phyloP scores from a whole-genome alignment of 2,329 filamentous ascomycete genomes.

The Colletotrichum sp. region DNA sequence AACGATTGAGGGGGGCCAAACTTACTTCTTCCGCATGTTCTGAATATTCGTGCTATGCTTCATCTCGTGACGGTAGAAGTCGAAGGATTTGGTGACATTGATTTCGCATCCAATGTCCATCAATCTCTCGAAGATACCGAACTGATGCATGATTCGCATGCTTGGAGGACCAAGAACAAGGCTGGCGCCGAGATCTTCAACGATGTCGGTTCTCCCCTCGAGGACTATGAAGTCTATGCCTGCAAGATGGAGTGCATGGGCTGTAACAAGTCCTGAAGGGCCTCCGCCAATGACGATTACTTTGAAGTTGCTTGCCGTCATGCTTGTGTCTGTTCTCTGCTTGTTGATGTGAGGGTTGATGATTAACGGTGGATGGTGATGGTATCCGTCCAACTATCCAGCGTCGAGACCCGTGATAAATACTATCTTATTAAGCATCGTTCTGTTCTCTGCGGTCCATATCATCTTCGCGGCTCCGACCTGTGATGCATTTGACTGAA shows the following conservation, averaged over 20 bases:
- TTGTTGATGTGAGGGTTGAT: background rate
- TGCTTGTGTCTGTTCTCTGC: conserved; percentile 4
- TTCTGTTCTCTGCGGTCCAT: fast-evolving
- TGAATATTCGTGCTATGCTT: background rate
- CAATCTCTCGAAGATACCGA: conserved; percentile 27
- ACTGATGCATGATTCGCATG: conserved; percentile 32
- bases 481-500: background rate
- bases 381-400: background rate
- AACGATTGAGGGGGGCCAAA: background rate
- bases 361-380: background rate
- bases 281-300: conserved; percentile 36
- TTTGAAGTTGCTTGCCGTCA: conserved; percentile 30
- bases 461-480: background rate
- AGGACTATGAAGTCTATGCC: conserved; percentile 39
- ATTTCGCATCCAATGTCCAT: background rate
- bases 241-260: conserved; percentile 32
- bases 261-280: conserved; percentile 31
- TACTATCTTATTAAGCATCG: background rate
- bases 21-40: background rate
- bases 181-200: conserved; percentile 30
- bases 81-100: background rate
- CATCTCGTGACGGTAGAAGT: background rate
- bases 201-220: conserved; percentile 29
- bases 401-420: background rate
- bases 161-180: conserved; percentile 30